Percentiles rank a stretch among this genome's conserved stretches.
Conservation (phyloP, 495 filamentous ascomycete species). For the Bathelium albidoporum region DNA sequence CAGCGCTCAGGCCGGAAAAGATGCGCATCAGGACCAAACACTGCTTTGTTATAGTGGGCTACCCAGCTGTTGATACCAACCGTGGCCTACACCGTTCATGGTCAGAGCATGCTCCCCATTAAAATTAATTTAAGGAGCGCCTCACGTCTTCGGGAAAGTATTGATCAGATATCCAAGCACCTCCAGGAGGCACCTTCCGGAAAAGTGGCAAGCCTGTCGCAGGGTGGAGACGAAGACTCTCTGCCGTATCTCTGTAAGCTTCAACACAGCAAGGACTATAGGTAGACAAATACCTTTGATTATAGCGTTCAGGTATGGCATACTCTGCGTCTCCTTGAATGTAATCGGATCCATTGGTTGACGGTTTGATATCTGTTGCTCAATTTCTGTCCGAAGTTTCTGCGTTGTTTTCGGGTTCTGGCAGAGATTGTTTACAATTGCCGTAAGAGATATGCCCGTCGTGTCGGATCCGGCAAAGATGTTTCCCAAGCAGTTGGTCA, state of each 20-base stretch:
- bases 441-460: conserved; percentile 1
- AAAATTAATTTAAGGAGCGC: too few relatives aligned
- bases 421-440: background rate
- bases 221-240: conserved; percentile 36
- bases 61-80: conserved; percentile 49
- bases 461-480: conserved; percentile 9
- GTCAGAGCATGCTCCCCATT: too few relatives aligned
- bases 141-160: conserved; percentile 31
- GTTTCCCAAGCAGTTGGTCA: background rate
- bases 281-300: conserved; percentile 25
- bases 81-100: too few relatives aligned
- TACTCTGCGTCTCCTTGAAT: conserved; percentile 42
- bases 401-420: background rate
- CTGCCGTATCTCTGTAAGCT: conserved; percentile 11
- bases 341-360: conserved; percentile 11
- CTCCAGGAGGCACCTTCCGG: conserved; percentile 35
- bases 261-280: background rate
- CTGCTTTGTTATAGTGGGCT: conserved; percentile 35
- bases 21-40: conserved; percentile 39
- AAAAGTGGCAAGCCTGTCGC: conserved; percentile 33
- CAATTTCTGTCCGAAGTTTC: conserved; percentile 6
- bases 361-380: background rate
- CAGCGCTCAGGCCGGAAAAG: conserved; percentile 41
- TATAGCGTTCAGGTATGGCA: conserved; percentile 40
- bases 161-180: conserved; percentile 28